Evolutionary conservation across 2,329 filamentous ascomycete species (phyloP), one percentile per base, ranked within the genome.

Genomic region (Aspergillus fischeri): DNA sequence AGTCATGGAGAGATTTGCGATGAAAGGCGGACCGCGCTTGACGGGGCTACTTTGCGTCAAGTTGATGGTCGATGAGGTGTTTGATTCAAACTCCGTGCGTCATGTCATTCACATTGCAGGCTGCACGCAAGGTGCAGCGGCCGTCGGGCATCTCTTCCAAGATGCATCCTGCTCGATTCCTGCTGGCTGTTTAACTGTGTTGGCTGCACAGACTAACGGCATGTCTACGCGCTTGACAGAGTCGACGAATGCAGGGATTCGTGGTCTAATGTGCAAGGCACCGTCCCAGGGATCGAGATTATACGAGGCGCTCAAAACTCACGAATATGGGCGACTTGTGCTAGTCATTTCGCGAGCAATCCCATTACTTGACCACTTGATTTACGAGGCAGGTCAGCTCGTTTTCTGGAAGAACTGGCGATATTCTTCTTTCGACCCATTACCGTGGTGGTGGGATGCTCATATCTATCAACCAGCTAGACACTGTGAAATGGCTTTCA

Each of bases 11-110:
- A 75, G 71, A 10, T 85, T 88, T 54, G 84, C 84, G 0, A 67
- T 69, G 3, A 78, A 77, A 48, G 75, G 80, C 25, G 80, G 81
- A 1, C 53, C 70, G 14, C 65, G 68, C 3, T 75, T 89, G 65
- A 91, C 87, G 0, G 89, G 89, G 0, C 90, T 92, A 67, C 70
- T 92, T 32, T 87, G 83, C 20, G 87, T 92, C 54, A 86, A 90
- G 68, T 87, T 92, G 60, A 75, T 91, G 62, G 81, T 88, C 2
- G 80, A 84, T 50, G 75, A 80, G 51, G 68, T 74, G 42, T 66
- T 73, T 32, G 63, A 65, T 1, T 21, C 53, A 1, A 63, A 69
- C 25, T 70, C 68, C n/a, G 67, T 75, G 17, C 69, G 70, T 24
- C 69, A 73, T 53, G 59, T 65, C 8, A 61, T 73, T 27, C 67